A percentile compares a stretch with the other conserved stretches of the same genome.
Conservation (phyloP, 257 asterid species). For the Nicotiana otophora region DNA sequence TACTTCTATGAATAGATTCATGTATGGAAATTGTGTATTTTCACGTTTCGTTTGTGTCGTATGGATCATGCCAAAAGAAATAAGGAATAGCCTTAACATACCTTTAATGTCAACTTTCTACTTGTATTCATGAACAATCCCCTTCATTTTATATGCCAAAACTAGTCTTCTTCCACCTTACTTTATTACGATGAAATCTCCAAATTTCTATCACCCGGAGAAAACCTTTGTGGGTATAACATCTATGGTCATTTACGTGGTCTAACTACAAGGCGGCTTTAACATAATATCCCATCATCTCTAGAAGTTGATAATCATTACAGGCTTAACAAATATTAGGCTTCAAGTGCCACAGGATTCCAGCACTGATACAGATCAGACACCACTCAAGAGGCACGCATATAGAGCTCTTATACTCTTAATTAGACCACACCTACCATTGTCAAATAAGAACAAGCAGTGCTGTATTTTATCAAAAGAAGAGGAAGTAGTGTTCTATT, state of each 20-base stretch:
- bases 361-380: background rate
- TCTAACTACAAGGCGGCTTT: background rate
- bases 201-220: background rate
- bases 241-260: background rate
- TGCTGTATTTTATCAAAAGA: background rate
- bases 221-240: too few relatives aligned
- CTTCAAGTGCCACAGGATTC: background rate
- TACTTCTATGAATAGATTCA: too few relatives aligned
- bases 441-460: background rate
- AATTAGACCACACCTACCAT: background rate
- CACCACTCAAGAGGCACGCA: background rate
- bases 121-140: too few relatives aligned
- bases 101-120: too few relatives aligned
- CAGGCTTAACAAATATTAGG: background rate
- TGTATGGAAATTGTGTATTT: too few relatives aligned
- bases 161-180: background rate
- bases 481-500: background rate
- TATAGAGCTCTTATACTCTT: background rate
- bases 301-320: background rate
- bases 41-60: too few relatives aligned
- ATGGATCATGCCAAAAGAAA: too few relatives aligned
- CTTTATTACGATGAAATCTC: background rate
- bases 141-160: too few relatives aligned
- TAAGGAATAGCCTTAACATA: too few relatives aligned
- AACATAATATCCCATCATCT: background rate